Evolutionary conservation across 140 eudicot genomes (phyloP).

Genomic region (Stevia rebaudiana): DNA sequence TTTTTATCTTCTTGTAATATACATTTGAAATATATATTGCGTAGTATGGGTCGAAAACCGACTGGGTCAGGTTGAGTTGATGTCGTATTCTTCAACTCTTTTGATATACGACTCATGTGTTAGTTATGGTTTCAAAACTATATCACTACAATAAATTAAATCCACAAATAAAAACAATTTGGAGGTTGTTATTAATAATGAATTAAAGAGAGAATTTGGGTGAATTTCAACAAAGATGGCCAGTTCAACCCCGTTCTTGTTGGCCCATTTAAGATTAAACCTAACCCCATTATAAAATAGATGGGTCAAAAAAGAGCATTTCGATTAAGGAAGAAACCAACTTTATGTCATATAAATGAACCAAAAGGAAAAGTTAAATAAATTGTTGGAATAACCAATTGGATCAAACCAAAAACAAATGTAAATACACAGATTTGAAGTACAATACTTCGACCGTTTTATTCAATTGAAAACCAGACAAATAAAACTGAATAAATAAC

Average conservation of each 20-base stretch:
- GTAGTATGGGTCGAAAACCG: no score
- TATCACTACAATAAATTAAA: neutral
- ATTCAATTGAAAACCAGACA: no score
- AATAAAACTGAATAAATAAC: no score
- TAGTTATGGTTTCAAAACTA: neutral
- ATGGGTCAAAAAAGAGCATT: neutral
- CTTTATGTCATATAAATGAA: neutral
- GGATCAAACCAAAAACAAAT: no score
- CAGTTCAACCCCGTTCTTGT: neutral
- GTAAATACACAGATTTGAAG: no score
- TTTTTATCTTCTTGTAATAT: neutral
- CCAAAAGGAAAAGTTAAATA: constrained; percentile 20
- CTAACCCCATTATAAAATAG: neutral
- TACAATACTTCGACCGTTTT: no score
- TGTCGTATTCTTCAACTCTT: neutral
- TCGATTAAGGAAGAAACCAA: neutral
- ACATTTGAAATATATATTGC: neutral
- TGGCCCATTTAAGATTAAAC: neutral
- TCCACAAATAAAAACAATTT: neutral
- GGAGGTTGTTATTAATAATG: neutral
- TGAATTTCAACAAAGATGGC: neutral
- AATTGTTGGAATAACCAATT: no score
- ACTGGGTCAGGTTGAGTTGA: neutral
- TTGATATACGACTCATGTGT: neutral
- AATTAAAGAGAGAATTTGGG: neutral